Conservation (phyloP, 805 yeast genomes). For the Lipomyces yamanashiensis region DNA sequence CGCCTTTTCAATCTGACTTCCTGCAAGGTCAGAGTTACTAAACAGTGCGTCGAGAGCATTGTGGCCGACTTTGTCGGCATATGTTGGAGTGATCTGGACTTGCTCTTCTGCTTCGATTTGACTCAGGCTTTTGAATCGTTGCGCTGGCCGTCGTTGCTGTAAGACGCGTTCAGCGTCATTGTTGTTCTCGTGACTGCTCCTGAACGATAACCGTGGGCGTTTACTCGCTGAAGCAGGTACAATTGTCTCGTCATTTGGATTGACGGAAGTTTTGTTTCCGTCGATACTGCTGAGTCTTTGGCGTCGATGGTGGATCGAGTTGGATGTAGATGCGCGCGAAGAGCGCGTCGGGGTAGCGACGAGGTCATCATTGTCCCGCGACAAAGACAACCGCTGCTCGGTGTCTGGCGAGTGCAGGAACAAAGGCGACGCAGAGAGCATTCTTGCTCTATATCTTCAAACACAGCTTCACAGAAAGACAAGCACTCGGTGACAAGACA, state of each 20-base stretch:
- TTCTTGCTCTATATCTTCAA: neutral
- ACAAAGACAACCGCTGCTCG: neutral
- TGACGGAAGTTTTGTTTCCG: neutral
- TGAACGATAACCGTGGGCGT: constrained; percentile 1
- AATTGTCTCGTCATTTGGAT: neutral
- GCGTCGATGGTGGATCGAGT: neutral
- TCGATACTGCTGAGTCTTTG: neutral
- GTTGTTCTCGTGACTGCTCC: neutral
- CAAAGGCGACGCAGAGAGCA: constrained; percentile 3
- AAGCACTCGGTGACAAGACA: no score
- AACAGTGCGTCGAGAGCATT: constrained; percentile 4
- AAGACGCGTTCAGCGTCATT: neutral
- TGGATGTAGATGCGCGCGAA: neutral
- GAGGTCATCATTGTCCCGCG: neutral
- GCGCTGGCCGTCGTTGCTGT: constrained; percentile 5
- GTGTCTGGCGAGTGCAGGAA: neutral
- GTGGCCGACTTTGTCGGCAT: neutral
- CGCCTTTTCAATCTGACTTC: neutral
- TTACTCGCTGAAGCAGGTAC: neutral
- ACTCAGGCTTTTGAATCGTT: constrained; percentile 19
- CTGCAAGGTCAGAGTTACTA: neutral
- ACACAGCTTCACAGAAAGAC: no score
- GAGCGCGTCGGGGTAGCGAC: neutral
- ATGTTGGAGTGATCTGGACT: neutral
- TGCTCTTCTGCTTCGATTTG: constrained; percentile 18